A percentile compares a stretch with the other conserved stretches of the same genome.
Conservation (phyloP, 164 flowering plant species). For the Amborella trichopoda region DNA sequence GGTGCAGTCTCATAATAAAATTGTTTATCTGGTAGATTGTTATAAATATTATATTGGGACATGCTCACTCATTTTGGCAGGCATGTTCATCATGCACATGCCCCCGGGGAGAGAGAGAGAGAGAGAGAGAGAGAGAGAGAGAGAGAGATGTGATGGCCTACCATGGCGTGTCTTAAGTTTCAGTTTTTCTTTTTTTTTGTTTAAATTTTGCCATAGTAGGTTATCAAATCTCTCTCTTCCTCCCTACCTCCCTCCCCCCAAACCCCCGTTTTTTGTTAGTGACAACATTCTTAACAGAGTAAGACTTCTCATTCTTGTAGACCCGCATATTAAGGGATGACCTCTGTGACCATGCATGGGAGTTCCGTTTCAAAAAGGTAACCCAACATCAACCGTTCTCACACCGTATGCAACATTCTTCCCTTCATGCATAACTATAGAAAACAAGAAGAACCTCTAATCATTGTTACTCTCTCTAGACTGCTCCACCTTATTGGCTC, state of each 20-base stretch:
- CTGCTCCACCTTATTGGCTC: constrained; percentile 70
- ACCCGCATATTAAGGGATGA: constrained; percentile 57
- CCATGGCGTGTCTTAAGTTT: not conserved
- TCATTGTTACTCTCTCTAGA: constrained; percentile 17
- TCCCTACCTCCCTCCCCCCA: too few relatives aligned
- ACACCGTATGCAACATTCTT: not conserved
- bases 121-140: not conserved
- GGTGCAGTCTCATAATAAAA: too few relatives aligned
- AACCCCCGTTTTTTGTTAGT: too few relatives aligned
- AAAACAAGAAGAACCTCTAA: not conserved
- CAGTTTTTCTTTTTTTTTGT: too few relatives aligned
- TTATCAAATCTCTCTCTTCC: too few relatives aligned
- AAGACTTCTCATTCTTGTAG: constrained; percentile 18
- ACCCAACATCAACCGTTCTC: not conserved
- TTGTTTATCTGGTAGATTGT: too few relatives aligned
- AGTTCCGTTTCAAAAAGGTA: constrained; percentile 66
- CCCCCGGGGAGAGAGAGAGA: too few relatives aligned
- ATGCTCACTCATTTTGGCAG: too few relatives aligned
- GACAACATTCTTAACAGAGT: too few relatives aligned
- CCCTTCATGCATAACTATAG: not conserved
- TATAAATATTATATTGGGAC: too few relatives aligned
- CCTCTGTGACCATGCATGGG: constrained; percentile 79
- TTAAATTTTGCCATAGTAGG: too few relatives aligned
- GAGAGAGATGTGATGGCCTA: not conserved
- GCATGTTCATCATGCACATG: too few relatives aligned